Base-by-base conservation (phyloP, 768 basidiomycete genomes). In the Suillus hirtellus region DNA sequence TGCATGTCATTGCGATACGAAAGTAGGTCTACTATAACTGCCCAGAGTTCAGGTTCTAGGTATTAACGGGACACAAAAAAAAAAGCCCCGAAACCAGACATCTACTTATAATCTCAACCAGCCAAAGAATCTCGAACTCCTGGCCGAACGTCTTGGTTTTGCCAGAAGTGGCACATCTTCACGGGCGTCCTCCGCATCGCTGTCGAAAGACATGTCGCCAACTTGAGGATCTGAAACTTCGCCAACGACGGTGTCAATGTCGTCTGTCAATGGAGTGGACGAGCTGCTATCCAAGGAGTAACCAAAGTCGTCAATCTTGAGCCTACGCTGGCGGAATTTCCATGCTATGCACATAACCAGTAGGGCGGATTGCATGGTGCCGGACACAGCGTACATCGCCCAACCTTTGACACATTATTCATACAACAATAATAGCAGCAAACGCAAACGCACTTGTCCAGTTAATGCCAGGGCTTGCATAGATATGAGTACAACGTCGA, bases 251-350 rank as follows among this genome's bases (percentile, higher is more conserved):
- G 56, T 58, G 17, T 58, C 56, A 19, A 58, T 4, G 11, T 58
- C 40, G 10, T 58, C 56, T 38, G 56, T 58, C 40, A 17, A 42
- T 10, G 24, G 24, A 42, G 24, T 42, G 24, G 52, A n/a, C 52
- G 52, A 53, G 31, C 11, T 10, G n/a, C 24, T 42, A 17, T 65
- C 58, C 42, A 85, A 71, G 0, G 87, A 84, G 44, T 82, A 80
- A 1, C 96, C 96, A 70, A 97, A 99, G 75, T 98, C 96, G 71
- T 98, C 93, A 58, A 98, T 84, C 17, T 86, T 85, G 19, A 93
- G 82, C 44, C 79, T 77, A 56, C 75, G 80, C 71, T 99, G 96
- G 15, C 96, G 84, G 40, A 85, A 67, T 75, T 90, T 94, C 92
- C 94, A 99, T 9, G 82, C 68, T 12, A 97, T 72, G 70, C 97